Base-by-base conservation (phyloP, 257 asterid species). In the Penstemon eatonii region DNA sequence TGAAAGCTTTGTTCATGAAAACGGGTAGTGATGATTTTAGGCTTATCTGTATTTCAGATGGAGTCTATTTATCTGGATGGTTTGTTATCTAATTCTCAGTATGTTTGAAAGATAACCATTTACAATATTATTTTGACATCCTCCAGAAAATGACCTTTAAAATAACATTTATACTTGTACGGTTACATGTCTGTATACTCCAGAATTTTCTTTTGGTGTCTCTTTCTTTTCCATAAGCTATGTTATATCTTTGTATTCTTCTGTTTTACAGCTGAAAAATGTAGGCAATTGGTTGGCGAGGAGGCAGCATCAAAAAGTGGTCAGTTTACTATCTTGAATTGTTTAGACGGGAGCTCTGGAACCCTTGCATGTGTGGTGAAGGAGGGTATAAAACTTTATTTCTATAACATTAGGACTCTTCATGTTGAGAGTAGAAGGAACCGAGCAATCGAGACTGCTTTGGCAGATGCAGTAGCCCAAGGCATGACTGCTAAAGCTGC, bases 301-400 rank as follows among this genome's bases (percentile, higher is more conserved):
- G 89, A 82, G 73, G 87, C 97, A 41, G 85, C 99, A 79, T 90
- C 99, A 40, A 93, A 91, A 78, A 93, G 96, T 78, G 96, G 96
- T 68, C 52, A 86, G 56, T 93, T 93, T 47, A 85, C 93, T 10
- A 37, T 87, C 63, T 67, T 93, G 71, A 76, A 85, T 58, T 93
- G 99, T 76, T 86, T 93, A 39, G 97, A 91, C 61, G 96, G 96
- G 61, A 73, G 85, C 69, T 61, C 91, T 42, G 99, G 99, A 80
- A 84, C 96, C 45, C 70, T 82, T n/a, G 95, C 96, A 4, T 93
- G 99, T 73, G 56, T 77, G 18, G 97, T 86, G 56, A 90, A 93
- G 82, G 96, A 90, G 81, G 83, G 96, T 33, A 91, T 93, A 65
- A 93, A 93, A 71, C 96, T 89, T n/a, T 93, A 93, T 63, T 45